Evolutionary conservation across 495 filamentous ascomycete genomes (phyloP), one percentile per base, ranked within the genome.

Genomic region (Aspergillus nidulans): DNA sequence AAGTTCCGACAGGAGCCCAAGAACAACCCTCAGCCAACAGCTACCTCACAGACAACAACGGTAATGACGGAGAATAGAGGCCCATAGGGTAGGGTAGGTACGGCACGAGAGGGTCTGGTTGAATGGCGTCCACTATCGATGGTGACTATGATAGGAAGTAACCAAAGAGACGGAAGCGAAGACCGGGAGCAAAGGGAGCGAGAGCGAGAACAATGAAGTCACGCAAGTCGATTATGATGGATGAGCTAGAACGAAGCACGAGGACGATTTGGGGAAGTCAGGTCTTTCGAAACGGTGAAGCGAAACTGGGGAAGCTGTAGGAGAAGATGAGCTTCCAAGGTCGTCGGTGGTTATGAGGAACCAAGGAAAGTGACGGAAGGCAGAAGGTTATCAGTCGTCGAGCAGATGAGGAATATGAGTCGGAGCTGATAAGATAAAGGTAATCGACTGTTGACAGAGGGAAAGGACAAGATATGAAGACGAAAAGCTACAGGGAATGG

Each of bases 1-100:
- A 21, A 41, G 47, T 16, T 30, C 50, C 40, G 38, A 59, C 54
- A 45, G 24, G 49, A 23, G 43, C 41, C 56, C 56, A 61, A 60
- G 63, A 55, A 64, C 65, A 34, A 63, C 65, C 63, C 56, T 64
- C 69, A 64, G 68, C 72, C 66, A 67, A 62, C 68, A 64, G 64
- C 72, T 75, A 74, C 73, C 73, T 70, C 61, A 67, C 59, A 64
- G 69, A 58, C 56, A 48, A 53, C 43, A 53, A 56, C 61, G 39
- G 39, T 16, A 47, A 60, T 55, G 59, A 57, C 52, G 53, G 57
- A 23, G 32, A 28, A 38, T 56, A 57, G 62, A 69, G 58, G 68
- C 69, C 68, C 70, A 74, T 73, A 63, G 71, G 71, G 62, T 34
- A 34, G 30, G 30, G 30, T 12, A 12, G 15, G 64, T 63, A 68